Evolutionary conservation across 768 basidiomycete genomes (phyloP), one percentile per base, ranked within the genome.

Genomic region (Auricularia heimuer): DNA sequence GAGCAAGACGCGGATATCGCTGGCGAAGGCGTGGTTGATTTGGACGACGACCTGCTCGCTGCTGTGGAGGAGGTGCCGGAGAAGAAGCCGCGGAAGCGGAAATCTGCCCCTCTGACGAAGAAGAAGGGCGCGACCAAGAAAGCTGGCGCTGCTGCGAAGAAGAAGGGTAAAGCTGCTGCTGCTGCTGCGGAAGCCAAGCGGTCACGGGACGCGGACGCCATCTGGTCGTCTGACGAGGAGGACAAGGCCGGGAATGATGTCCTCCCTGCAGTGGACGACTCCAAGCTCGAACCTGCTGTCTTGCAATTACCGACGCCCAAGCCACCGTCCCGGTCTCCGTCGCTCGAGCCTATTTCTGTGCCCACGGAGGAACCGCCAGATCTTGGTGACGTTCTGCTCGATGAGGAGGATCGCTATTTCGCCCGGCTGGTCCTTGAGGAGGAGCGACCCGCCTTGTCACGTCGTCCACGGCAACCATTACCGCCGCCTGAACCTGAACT

Each of bases 351-450:
- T 36, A 34, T 16, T 45, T 33, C 61, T 70, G 73, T 68, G 75
- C 73, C 60, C 11, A 80, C 81, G 8, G 81, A 82, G 4, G 70
- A 70, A 62, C 79, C 78, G 1, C 83, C 70, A 14, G 83, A 89
- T 72, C 81, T 81, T 1, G 2, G 75, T 79, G 36, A 89, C 83
- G 2, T 69, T 92, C 12, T 89, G 89, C 68, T 82, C 44, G 94
- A 96, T 72, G 94, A 95, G 69, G 94, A 97, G 73, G 94, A 97
- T 72, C 73, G 90, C 16, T 96, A 89, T 75, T 94, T 87, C 74
- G 80, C 85, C 63, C 86, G 83, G 67, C 80, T 88, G 45, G 85
- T 80, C 3, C 73, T 90, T 4, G 64, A 56, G 18, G 63, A 64
- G 29, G 11, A 51, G 4, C 21, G 35, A 70, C 72, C 61, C 73